A percentile compares a stretch with the other conserved stretches of the same genome.
phyloP scores from a whole-genome alignment of 108 stramenopile species.

The Ochromonas danica region DNA sequence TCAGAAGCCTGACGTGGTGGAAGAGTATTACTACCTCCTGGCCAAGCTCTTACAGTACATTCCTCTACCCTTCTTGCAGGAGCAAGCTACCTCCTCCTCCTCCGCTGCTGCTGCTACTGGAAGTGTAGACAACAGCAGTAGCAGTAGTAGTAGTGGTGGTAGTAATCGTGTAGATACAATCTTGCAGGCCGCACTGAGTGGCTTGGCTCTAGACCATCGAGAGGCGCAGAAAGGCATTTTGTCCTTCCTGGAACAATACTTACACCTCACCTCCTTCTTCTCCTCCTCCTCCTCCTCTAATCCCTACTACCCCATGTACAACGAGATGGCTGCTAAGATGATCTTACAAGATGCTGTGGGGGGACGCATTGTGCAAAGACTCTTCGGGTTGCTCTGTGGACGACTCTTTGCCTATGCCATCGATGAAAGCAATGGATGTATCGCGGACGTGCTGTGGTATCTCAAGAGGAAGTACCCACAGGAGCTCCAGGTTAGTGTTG shows the following conservation, averaged over 20 bases:
- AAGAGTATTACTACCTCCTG: constrained; percentile 36
- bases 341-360: neutral
- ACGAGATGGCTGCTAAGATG: neutral
- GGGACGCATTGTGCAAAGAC: neutral
- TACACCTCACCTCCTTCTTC: neutral
- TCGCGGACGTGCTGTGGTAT: constrained; percentile 22
- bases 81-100: neutral
- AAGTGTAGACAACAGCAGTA: neutral
- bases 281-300: neutral
- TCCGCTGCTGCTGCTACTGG: no score
- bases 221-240: constrained; percentile 35
- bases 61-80: constrained; percentile 5
- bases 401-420: neutral
- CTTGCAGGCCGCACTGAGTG: neutral
- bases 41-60: constrained; percentile 5
- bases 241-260: neutral
- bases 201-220: constrained; percentile 1
- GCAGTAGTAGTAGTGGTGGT: no score
- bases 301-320: neutral
- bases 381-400: neutral
- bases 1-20: constrained; percentile 29
- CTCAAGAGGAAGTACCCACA: neutral
- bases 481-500: constrained; percentile 11
- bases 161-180: no score
- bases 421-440: constrained; percentile 29